A percentile compares a stretch with the other conserved stretches of the same genome.
Evolutionary conservation across 495 filamentous ascomycete genomes (phyloP).

Genomic region (Saxophila tyrrhenica): DNA sequence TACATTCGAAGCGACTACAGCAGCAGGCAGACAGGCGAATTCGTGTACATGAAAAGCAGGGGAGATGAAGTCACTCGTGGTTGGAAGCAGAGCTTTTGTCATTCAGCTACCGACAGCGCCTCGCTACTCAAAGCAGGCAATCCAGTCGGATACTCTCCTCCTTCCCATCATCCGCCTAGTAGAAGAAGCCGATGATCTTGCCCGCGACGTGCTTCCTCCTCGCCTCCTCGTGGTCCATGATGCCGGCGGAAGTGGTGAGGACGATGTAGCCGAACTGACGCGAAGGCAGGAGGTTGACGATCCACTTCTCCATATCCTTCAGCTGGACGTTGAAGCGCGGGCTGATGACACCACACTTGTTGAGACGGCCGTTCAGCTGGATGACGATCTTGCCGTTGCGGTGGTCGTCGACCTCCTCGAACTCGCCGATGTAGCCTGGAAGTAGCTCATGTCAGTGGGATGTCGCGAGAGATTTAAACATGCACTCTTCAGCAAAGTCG

Average conservation of each 20-base stretch:
- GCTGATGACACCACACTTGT: slow-evolving; percentile 98
- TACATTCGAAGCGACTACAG: background rate
- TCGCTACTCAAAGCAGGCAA: no score
- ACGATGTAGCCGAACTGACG: slow-evolving; percentile 99
- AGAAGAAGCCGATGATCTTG: slow-evolving; percentile 96
- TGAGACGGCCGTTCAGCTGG: slow-evolving; percentile 85
- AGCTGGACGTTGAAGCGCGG: slow-evolving; percentile 98
- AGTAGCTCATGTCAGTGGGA: slow-evolving; percentile 40
- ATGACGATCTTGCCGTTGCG: slow-evolving; percentile 97
- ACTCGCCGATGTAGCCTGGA: slow-evolving; percentile 97
- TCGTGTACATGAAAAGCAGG: no score
- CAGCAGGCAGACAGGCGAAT: no score
- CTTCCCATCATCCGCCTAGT: slow-evolving; percentile 47
- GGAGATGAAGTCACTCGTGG: no score
- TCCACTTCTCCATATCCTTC: slow-evolving; percentile 92
- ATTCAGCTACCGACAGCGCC: no score
- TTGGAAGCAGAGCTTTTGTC: no score
- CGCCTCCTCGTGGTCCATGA: slow-evolving; percentile 99
- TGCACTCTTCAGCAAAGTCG: slow-evolving; percentile 50
- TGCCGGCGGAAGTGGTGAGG: slow-evolving; percentile 94
- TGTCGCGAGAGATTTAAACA: slow-evolving; percentile 89
- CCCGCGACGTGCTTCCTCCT: slow-evolving; percentile 93
- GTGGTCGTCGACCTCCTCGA: slow-evolving; percentile 99
- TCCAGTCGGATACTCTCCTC: no score
- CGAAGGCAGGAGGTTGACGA: slow-evolving; percentile 91